Conservation (phyloP, 495 filamentous ascomycete genomes). For the Thermothielavioides terrestris region DNA sequence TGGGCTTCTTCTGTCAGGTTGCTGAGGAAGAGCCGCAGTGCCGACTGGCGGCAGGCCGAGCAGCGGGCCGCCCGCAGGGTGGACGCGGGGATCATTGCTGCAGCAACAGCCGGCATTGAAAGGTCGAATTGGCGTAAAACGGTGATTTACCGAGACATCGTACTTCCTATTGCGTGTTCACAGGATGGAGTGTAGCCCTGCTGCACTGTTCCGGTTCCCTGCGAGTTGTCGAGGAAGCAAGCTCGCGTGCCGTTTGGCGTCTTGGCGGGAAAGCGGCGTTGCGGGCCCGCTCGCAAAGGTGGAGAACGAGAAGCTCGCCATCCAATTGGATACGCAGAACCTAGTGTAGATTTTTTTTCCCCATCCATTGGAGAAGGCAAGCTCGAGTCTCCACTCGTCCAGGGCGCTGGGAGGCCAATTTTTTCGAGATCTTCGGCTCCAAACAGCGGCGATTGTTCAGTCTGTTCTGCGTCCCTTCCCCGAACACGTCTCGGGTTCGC, state of each 20-base stretch:
- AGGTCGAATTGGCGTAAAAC: background rate
- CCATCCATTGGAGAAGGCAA: background rate
- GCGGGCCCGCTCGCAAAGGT: too few species aligned
- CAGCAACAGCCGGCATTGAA: background rate
- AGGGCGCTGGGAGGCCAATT: constrained; percentile 4
- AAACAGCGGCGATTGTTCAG: background rate
- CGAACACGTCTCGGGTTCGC: background rate
- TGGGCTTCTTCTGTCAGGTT: background rate
- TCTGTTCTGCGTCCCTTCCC: background rate
- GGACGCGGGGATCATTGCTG: constrained; percentile 13
- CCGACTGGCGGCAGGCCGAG: constrained; percentile 21
- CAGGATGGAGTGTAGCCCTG: too few species aligned
- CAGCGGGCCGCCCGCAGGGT: constrained; percentile 19
- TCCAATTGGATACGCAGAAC: constrained; percentile 2
- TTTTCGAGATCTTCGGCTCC: background rate
- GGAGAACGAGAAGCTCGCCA: background rate
- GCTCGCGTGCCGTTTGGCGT: too few species aligned
- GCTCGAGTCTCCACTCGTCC: background rate
- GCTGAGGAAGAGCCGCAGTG: constrained; percentile 18
- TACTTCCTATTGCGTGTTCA: too few species aligned
- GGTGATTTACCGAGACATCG: background rate
- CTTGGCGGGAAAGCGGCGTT: too few species aligned
- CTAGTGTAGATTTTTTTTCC: constrained; percentile 2
- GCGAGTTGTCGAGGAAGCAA: background rate
- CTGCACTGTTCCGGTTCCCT: background rate